phyloP scores from a whole-genome alignment of 2,329 filamentous ascomycete species.

The Penicillium occitanis region DNA sequence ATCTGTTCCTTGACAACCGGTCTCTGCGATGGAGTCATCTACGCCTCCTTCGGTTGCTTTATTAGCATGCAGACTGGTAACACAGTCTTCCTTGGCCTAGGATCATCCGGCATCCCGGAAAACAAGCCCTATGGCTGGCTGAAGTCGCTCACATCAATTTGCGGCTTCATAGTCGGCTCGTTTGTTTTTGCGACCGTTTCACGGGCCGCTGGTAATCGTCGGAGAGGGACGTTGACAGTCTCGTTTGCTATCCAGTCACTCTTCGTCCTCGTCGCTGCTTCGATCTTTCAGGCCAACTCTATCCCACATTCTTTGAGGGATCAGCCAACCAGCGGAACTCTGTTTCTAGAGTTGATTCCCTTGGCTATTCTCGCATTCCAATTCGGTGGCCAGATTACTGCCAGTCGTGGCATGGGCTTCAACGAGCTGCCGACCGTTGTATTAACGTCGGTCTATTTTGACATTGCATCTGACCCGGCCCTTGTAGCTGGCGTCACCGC shows the following conservation, averaged over 20 bases:
- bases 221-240: conserved; percentile 38
- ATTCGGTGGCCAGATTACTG: conserved; percentile 46
- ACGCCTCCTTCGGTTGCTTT: conserved; percentile 50
- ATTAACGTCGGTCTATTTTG: conserved; percentile 48
- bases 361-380: conserved; percentile 47
- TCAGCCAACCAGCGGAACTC: conserved; percentile 27
- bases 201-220: conserved; percentile 35
- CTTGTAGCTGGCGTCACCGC: conserved; percentile 33
- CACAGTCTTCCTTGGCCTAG: conserved; percentile 49
- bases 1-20: conserved; percentile 45
- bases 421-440: conserved; percentile 51
- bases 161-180: conserved; percentile 43
- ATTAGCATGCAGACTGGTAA: conserved; percentile 52
- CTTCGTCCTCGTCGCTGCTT: conserved; percentile 43
- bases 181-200: conserved; percentile 42
- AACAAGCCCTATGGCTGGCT: conserved; percentile 45
- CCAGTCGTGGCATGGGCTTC: conserved; percentile 42
- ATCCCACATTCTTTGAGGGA: conserved; percentile 36
- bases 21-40: conserved; percentile 47
- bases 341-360: conserved; percentile 45
- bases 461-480: conserved; percentile 45
- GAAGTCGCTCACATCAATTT: conserved; percentile 47
- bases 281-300: conserved; percentile 39
- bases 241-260: conserved; percentile 44
- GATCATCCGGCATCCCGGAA: conserved; percentile 41